phyloP scores from a whole-genome alignment of 1,284 basidiomycete genomes.

The Tilletia walkeri region DNA sequence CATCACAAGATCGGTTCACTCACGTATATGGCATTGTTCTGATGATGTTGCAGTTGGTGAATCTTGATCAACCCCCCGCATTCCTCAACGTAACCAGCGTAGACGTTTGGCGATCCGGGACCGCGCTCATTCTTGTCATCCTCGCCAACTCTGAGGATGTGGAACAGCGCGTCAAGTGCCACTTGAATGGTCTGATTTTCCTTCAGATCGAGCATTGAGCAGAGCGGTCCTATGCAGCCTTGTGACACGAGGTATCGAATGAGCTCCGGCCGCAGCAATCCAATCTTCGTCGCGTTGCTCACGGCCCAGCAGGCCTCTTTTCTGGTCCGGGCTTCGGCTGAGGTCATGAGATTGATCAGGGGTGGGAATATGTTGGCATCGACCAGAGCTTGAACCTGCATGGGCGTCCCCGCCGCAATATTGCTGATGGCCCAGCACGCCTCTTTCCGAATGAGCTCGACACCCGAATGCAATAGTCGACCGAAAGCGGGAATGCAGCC shows the following conservation, averaged over 20 bases:
- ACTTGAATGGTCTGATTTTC: conserved; percentile 99
- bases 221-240: conserved; percentile 97
- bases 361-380: conserved; percentile 84
- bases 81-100: conserved; percentile 91
- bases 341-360: conserved; percentile 93
- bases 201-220: conserved; percentile 92
- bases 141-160: conserved; percentile 97
- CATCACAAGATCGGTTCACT: background rate
- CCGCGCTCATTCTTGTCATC: conserved; percentile 80
- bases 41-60: conserved; percentile 14
- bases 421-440: conserved; percentile 99
- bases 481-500: conserved; percentile 90
- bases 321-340: conserved; percentile 98
- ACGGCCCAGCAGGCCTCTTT: conserved; percentile 99
- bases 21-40: conserved; percentile 14
- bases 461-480: conserved; percentile 84
- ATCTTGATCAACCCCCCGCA: conserved; percentile 75
- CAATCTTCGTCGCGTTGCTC: conserved; percentile 96
- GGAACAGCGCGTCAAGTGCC: conserved; percentile 92
- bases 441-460: conserved; percentile 89
- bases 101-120: conserved; percentile 83
- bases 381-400: conserved; percentile 83
- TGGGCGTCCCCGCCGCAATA: conserved; percentile 91
- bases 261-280: conserved; percentile 91
- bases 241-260: conserved; percentile 97